phyloP scores from a whole-genome alignment of 2,329 filamentous ascomycete species.

The Stagonosporopsis cucurbitacearum region DNA sequence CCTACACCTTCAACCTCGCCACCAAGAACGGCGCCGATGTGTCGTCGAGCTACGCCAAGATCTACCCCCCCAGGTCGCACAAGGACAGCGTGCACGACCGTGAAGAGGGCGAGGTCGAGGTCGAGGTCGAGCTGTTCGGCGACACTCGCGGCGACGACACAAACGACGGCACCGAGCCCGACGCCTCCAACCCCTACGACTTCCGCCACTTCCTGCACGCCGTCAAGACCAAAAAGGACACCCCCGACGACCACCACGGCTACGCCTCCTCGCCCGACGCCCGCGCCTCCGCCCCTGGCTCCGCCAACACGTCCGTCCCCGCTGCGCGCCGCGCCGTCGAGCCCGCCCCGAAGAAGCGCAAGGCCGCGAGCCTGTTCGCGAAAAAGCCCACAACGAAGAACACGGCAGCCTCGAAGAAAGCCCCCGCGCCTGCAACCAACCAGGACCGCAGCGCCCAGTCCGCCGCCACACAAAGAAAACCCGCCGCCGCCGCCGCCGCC shows the following conservation, averaged over 20 bases:
- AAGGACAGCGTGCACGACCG: slow-evolving; percentile 33
- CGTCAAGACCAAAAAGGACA: slow-evolving; percentile 40
- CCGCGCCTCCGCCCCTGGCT: background rate
- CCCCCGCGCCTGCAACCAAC: slow-evolving; percentile 38
- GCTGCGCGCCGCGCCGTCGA: slow-evolving; percentile 6
- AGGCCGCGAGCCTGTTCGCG: slow-evolving; percentile 24
- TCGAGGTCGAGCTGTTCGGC: slow-evolving; percentile 39
- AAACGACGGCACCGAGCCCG: slow-evolving; percentile 43
- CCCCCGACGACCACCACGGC: slow-evolving; percentile 42
- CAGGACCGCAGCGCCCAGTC: slow-evolving; percentile 45
- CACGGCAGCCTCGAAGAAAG: slow-evolving; percentile 25
- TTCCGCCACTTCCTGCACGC: slow-evolving; percentile 55
- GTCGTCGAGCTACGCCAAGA: slow-evolving; percentile 70
- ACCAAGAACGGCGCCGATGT: slow-evolving; percentile 70
- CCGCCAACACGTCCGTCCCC: background rate
- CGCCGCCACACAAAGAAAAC: slow-evolving; percentile 17
- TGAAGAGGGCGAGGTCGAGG: slow-evolving; percentile 32
- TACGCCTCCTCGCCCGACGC: slow-evolving; percentile 40
- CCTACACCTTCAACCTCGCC: slow-evolving; percentile 87
- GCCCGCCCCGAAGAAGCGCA: slow-evolving; percentile 36
- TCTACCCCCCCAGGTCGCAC: slow-evolving; percentile 52
- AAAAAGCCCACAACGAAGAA: slow-evolving; percentile 25
- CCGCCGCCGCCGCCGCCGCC: slow-evolving; percentile 24
- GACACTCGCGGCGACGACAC: slow-evolving; percentile 33
- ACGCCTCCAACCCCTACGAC: slow-evolving; percentile 57